Evolutionary conservation across 371 early-diverging fungal species (phyloP), one percentile per base, ranked within the genome.

Genomic region (Entomophthora muscae): DNA sequence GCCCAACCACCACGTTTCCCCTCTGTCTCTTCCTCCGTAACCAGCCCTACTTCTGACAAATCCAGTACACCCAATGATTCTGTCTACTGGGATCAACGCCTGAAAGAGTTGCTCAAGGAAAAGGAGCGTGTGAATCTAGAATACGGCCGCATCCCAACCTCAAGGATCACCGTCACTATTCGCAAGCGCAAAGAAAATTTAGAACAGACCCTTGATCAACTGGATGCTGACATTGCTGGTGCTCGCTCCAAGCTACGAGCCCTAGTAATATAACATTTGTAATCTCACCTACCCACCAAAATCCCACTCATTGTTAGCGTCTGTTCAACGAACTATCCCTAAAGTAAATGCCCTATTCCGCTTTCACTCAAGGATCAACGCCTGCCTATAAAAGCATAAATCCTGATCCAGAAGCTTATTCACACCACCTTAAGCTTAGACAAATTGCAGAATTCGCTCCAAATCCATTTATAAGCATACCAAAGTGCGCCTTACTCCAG

Each of bases 181-280:
- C 3, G 59, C 5, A 3, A 7, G 17, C 24, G 31, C 28, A 23
- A 58, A 22, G 26, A 58, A 10, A 30, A 32, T 10, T 32, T 58
- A 32, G 59, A 58, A 22, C 28, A 32, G 31, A 17, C 24, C 21
- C 59, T 58, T 21, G 59, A 58, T 32, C 21, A 24, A 28, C 30
- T 58, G 31, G 59, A 58, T 31, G 24, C 59, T 32, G 31, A 58
- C 21, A 58, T 58, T 32, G 3, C 59, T 17, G 59, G 59, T 17
- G 59, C 31, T 21, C 59, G 59, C 5, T 27, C 21, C 21, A 23
- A 30, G 31, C 27, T 58, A 3, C 12, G 31, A 27, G 59, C 31
- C 22, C 22, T 58, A 13, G 28, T 55, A n/a, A 55, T 55, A 7
- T 55, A 26, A 42, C 5, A 17, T 17, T 42, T 17, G 42, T 17